phyloP scores from a whole-genome alignment of 306 rosid species.

The Cucurbita ficifolia region DNA sequence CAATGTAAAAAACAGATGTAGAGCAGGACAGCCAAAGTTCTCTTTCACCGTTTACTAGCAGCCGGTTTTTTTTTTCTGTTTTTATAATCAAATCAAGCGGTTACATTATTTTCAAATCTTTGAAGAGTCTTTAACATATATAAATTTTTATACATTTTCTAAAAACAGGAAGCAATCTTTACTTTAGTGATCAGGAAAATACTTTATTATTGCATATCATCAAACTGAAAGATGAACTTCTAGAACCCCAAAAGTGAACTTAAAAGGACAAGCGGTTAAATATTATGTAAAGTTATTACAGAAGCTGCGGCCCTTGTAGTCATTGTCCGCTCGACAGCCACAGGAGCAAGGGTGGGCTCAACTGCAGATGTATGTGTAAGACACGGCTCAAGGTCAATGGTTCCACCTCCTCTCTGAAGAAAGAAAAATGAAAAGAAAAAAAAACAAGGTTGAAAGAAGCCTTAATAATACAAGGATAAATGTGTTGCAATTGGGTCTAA shows the following conservation, averaged over 20 bases:
- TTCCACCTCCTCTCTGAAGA: conserved; percentile 86
- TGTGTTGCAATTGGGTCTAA: not conserved
- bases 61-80: not conserved
- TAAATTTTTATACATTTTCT: not conserved
- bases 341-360: conserved; percentile 96
- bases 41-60: not conserved
- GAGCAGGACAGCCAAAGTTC: not conserved
- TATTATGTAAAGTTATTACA: conserved; percentile 32
- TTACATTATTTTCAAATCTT: not conserved
- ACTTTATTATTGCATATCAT: not conserved
- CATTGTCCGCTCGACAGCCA: conserved; percentile 79
- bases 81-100: not conserved
- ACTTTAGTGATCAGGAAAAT: not conserved
- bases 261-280: not conserved
- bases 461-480: not conserved
- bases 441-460: conserved; percentile 10
- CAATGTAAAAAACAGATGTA: not conserved
- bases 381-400: conserved; percentile 90
- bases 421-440: not conserved
- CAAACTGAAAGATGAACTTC: not conserved
- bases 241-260: not conserved
- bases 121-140: not conserved
- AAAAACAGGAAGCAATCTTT: not conserved
- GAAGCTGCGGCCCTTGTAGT: conserved; percentile 98
- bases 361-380: conserved; percentile 82